Base-by-base conservation (phyloP, 768 basidiomycete species). In the Suillus weaverae region DNA sequence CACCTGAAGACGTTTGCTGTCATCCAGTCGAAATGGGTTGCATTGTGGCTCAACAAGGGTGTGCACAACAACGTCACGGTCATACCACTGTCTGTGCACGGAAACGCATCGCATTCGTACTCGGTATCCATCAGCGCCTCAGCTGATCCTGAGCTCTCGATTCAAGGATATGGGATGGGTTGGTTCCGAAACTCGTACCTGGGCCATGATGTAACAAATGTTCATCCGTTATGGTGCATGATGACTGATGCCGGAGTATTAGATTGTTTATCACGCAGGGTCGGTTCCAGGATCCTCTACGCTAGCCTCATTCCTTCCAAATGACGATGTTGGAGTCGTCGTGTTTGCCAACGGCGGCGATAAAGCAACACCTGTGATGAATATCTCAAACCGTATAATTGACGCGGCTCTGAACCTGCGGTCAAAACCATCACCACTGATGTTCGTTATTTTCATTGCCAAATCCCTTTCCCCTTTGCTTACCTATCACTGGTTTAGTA, bases 151-250 rank as follows among this genome's bases (percentile, higher is more conserved):
- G 68, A 69, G 20, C n/a, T 67, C 0, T 80, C 81, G 1, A 67
- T 80, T 43, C 16, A 46, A 1, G 79, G 74, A 7, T 84, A 83
- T 66, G 81, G 79, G 3, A 67, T 81, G 69, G 83, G 83, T 5
- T 84, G 82, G 82, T 39, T n/a, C 46, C 73, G 79, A 8, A 55
- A 20, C 8, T 77, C 82, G 1, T 81, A 80, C 61, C 72, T 70
- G 2, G 83, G 79, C 0, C 79, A 82, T 61, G 78, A 82, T 33
- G 81, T 83, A 65, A 50, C 72, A 55, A 30, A 32, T 56, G 43
- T 35, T 20, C 38, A 26, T 53, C 4, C 11, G 3, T 62, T 43
- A 55, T 41, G 10, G 32, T 8, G 13, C 26, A 22, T 16, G 2
- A 22, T 20, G 5, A 16, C 54, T 32, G 20, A 64, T 60, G 14